Evolutionary conservation across 2,329 filamentous ascomycete genomes (phyloP), one percentile per base, ranked within the genome.

Genomic region (Cordyceps cateniannulata): DNA sequence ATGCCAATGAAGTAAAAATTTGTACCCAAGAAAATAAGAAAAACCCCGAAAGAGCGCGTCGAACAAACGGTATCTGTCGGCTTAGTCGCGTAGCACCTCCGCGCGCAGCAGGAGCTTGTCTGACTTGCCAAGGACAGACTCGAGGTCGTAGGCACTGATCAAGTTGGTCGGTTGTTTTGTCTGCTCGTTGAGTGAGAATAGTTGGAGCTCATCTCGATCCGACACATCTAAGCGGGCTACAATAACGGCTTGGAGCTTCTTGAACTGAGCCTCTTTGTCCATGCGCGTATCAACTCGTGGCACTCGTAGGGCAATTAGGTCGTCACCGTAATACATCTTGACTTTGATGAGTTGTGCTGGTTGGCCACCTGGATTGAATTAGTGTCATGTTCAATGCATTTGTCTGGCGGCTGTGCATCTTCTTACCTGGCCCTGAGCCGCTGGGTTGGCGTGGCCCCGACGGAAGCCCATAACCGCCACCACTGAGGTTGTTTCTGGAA

Each of bases 291-390:
- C 56, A 14, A 59, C 56, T 1, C 83, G 83, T 0, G 93, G 89
- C 60, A 98, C 91, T 38, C 93, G 87, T 68, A 99, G 92, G 49
- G 95, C 90, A 66, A 97, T 93, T 61, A 96, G 85, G 66, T 97
- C 93, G 63, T 93, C 89, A 65, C 93, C 90, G 77, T 91, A 97
- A 77, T 90, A 95, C 59, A 97, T 88, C 77, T 98, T 98, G 72
- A 98, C 90, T 75, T 97, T 98, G 78, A 97, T 88, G 7, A 76
- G 70, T 38, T 73, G 71, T 59, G 79, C 75, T 63, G 63, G 55
- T 66, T 68, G 24, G 63, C 63, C 12, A 66, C 66, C 24, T 66
- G 63, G 14, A 79, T 44, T 5, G 27, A 9, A 20, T 47, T 40
- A 47, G 42, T 22, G 32, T 48, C 22, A 27, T 86, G 73, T 6